Evolutionary conservation across 441 rosid genomes (phyloP), one percentile per base, ranked within the genome.

Genomic region (Macaranga tanarius): DNA sequence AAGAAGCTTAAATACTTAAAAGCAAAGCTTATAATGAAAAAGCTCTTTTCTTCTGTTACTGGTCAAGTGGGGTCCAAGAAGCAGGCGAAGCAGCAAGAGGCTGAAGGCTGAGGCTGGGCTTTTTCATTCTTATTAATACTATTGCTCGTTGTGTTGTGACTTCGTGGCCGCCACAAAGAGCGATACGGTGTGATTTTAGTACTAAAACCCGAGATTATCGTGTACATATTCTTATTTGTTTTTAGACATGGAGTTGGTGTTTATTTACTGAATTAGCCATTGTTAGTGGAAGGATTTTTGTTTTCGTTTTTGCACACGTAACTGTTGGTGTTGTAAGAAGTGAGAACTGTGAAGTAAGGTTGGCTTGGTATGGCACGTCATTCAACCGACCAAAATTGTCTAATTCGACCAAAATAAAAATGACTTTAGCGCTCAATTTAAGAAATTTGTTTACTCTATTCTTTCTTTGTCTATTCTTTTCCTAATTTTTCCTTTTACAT

Each of bases 11-110:
- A 28, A 71, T 71, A 76, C 52, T n/a, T 12, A 71, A 71, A 76
- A 70, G 62, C 74, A 45, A 48, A 62, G 63, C 55, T 59, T 17
- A 48, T 56, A 66, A 26, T 67, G 40, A 51, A 63, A 54, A 67
- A 59, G 55, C 38, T 44, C 10, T 73, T 42, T 47, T 28, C 60
- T 64, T 71, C 52, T 62, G 59, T 38, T 28, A 73, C 74, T 65
- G 78, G 86, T 84, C 86, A 73, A 81, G 86, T 73, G 87, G 89
- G 86, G 87, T 84, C 92, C 87, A 82, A 42, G 17, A 34, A 54
- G 67, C 5, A 64, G 73, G 28, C 38, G 38, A 34, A 34, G 31
- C 31, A 28, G 3, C n/a, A n/a, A n/a, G n/a, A n/a, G n/a, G n/a
- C n/a, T n/a, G n/a, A n/a, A n/a, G n/a, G n/a, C n/a, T n/a, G 31